Percentiles rank a stretch among this genome's conserved stretches.
phyloP scores from a whole-genome alignment of 2,329 filamentous ascomycete species.

The Claviceps monticola region DNA sequence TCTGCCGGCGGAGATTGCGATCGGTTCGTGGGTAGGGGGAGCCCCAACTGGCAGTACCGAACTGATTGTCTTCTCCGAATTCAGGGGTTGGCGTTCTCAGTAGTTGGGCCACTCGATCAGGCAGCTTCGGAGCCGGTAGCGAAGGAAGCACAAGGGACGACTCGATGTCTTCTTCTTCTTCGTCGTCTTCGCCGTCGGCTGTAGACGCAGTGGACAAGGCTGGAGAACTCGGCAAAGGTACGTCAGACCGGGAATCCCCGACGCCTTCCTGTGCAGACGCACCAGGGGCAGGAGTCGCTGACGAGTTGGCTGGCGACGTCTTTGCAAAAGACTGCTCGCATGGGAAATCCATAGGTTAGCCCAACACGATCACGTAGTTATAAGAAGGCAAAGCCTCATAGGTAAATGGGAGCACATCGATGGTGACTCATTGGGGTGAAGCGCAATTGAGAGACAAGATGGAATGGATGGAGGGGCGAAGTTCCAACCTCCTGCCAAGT shows the following conservation, averaged over 20 bases:
- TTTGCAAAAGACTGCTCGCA: slow-evolving; percentile 28
- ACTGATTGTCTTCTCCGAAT: slow-evolving; percentile 25
- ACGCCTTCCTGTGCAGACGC: slow-evolving; percentile 45
- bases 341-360: slow-evolving; percentile 12
- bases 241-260: slow-evolving; percentile 22
- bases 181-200: slow-evolving; percentile 36
- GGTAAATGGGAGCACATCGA: neutral
- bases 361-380: slow-evolving; percentile 4
- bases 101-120: slow-evolving; percentile 39
- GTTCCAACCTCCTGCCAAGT: neutral
- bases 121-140: slow-evolving; percentile 43
- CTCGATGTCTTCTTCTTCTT: slow-evolving; percentile 30
- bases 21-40: slow-evolving; percentile 70
- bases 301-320: slow-evolving; percentile 41
- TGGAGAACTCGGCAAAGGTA: slow-evolving; percentile 35
- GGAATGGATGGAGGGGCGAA: neutral
- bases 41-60: slow-evolving; percentile 73
- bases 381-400: neutral
- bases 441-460: neutral
- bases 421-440: neutral
- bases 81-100: slow-evolving; percentile 37
- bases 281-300: slow-evolving; percentile 41
- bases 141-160: slow-evolving; percentile 45
- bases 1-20: slow-evolving; percentile 33
- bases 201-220: slow-evolving; percentile 49